Evolutionary conservation across 371 early-diverging fungal species (phyloP), one percentile per base, ranked within the genome.

Genomic region (Amoeboaphelidium protococcarum): DNA sequence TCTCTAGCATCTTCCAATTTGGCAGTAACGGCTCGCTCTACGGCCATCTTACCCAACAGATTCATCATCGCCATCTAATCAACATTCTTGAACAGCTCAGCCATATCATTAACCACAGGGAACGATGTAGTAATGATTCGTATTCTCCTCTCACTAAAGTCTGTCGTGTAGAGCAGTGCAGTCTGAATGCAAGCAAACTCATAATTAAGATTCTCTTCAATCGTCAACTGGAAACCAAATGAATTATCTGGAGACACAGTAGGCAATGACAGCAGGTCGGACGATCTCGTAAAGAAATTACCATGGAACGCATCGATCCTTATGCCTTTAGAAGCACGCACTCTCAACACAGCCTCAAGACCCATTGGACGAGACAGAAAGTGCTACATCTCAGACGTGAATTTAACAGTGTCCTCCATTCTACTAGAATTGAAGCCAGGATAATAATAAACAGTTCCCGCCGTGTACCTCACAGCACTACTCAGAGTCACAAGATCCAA

Each of bases 1-100:
- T 95, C 91, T 31, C 94, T 71, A 13, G 92, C 91, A 62, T 88
- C 89, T 52, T 90, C 92, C 50, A 95, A 55, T 50, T 86, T 86
- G 10, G 82, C 74, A 21, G 73, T 69, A 45, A 88, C 56, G 0
- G 76, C 76, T 26, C 87, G 68, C 50, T 95, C 94, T 3, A 86
- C 64, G n/a, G 59, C 68, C 62, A 91, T 95, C 56, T 80, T 80
- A 6, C 78, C 71, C 50, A 88, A 58, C 49, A 87, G 65, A 3
- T 76, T 66, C 48, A 0, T 81, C 68, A 44, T 91, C 68, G 90
- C 88, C 23, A 70, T 63, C 60, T 80, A 81, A 57, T 95, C 89
- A 1, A 78, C 83, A 23, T 74, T 67, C 22, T 72, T 64, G 60
- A 80, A 87, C 13, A 91, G 47, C 44, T 88, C 89, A 21, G 73